These are phyloP conservation scores for Halteria grandinella DNA, from an alignment of 73 alveolate species.

Conservation along the genomic window DNA sequence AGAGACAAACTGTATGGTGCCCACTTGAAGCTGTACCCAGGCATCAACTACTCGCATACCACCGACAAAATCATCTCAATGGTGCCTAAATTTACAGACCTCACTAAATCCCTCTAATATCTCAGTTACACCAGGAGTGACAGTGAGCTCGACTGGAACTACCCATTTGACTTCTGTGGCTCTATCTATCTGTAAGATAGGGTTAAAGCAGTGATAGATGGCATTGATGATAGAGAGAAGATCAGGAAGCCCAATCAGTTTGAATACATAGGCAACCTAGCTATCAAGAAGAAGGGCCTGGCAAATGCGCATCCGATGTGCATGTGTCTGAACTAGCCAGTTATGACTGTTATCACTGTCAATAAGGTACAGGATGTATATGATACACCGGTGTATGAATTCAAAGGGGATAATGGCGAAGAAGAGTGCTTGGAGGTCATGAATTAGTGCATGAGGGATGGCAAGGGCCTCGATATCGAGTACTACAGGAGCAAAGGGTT, in stretches of 20 bases:
- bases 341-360: constrained; percentile 70
- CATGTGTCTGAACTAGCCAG: constrained; percentile 59
- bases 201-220: constrained; percentile 12
- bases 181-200: constrained; percentile 48
- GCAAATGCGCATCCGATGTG: constrained; percentile 17
- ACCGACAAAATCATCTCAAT: constrained; percentile 56
- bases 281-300: constrained; percentile 43
- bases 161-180: constrained; percentile 77
- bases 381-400: constrained; percentile 67
- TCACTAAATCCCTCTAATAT: background rate
- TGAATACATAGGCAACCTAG: constrained; percentile 64
- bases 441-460: background rate
- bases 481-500: constrained; percentile 18
- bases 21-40: constrained; percentile 72
- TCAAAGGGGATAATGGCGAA: constrained; percentile 4
- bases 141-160: constrained; percentile 76
- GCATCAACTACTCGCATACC: constrained; percentile 67
- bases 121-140: constrained; percentile 56
- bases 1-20: constrained; percentile 30
- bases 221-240: constrained; percentile 19
- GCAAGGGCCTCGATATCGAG: background rate
- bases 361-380: constrained; percentile 72
- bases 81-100: constrained; percentile 20
- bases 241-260: constrained; percentile 66
- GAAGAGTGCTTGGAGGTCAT: constrained; percentile 24